These are phyloP conservation scores for Penicillium manginii DNA, from an alignment of 495 filamentous ascomycete species.

Conservation along the genomic window DNA sequence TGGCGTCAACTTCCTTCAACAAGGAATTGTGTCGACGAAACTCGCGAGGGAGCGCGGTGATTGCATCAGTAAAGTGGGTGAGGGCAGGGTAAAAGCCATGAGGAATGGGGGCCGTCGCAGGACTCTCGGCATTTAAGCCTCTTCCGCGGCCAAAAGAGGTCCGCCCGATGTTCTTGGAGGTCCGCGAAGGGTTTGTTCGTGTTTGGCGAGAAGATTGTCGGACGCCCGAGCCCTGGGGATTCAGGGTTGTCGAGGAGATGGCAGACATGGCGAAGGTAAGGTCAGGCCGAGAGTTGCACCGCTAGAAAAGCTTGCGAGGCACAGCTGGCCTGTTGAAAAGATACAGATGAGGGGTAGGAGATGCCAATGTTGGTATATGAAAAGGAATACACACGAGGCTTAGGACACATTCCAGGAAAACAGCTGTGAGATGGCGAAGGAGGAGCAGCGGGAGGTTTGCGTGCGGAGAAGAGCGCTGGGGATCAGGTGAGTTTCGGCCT, in stretches of 20 bases:
- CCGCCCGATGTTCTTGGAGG: slow-evolving; percentile 57
- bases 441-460: slow-evolving; percentile 29
- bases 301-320: slow-evolving; percentile 17
- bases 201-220: slow-evolving; percentile 63
- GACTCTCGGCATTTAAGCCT: slow-evolving; percentile 36
- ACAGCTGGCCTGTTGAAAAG: slow-evolving; percentile 11
- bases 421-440: neutral
- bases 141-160: slow-evolving; percentile 52
- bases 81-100: slow-evolving; percentile 88
- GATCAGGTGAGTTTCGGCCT: neutral
- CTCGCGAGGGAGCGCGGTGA: slow-evolving; percentile 90
- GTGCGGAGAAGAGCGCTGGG: slow-evolving; percentile 30
- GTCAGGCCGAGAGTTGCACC: slow-evolving; percentile 26
- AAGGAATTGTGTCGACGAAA: slow-evolving; percentile 93
- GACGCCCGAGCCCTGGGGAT: slow-evolving; percentile 38
- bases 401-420: neutral
- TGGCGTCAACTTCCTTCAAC: slow-evolving; percentile 96
- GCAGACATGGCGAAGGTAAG: slow-evolving; percentile 35
- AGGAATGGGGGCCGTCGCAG: slow-evolving; percentile 38
- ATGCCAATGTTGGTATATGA: slow-evolving; percentile 14
- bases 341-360: slow-evolving; percentile 7
- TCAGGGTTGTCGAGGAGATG: slow-evolving; percentile 34
- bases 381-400: neutral
- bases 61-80: slow-evolving; percentile 90
- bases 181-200: slow-evolving; percentile 63